Percentiles rank a stretch among this genome's conserved stretches.
Evolutionary conservation across 768 basidiomycete species (phyloP).

Genomic region (Naganishia antarctica): DNA sequence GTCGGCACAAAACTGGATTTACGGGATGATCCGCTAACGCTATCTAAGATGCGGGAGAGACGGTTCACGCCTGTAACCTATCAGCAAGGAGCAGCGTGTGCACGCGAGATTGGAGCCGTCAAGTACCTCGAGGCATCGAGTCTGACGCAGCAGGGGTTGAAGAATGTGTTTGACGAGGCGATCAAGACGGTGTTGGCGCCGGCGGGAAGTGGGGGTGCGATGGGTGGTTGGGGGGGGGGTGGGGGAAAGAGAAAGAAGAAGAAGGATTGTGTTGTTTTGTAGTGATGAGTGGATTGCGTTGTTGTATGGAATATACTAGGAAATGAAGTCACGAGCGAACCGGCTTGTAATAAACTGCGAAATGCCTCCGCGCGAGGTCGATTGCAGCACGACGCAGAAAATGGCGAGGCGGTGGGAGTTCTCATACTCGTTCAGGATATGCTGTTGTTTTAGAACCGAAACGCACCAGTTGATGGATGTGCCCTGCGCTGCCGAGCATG

Average conservation of each 20-base stretch:
- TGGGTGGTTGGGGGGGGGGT: slow-evolving; percentile 17
- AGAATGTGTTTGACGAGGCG: slow-evolving; percentile 51
- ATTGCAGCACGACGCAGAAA: no score
- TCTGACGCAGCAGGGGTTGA: slow-evolving; percentile 48
- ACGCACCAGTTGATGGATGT: no score
- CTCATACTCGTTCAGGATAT: no score
- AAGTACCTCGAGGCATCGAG: slow-evolving; percentile 52
- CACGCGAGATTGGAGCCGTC: slow-evolving; percentile 88
- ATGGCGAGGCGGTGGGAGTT: no score
- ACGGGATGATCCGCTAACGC: slow-evolving; percentile 76
- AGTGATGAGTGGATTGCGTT: neutral
- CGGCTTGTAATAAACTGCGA: no score
- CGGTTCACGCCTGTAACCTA: slow-evolving; percentile 45
- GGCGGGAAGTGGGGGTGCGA: slow-evolving; percentile 28
- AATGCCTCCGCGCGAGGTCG: no score
- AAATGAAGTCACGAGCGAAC: no score
- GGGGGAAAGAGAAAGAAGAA: slow-evolving; percentile 42
- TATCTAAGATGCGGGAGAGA: slow-evolving; percentile 49
- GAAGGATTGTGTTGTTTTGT: slow-evolving; percentile 51
- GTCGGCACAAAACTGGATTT: slow-evolving; percentile 93
- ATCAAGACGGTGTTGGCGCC: slow-evolving; percentile 67
- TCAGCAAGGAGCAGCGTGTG: slow-evolving; percentile 68
- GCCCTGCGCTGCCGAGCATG: neutral
- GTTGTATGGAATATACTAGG: neutral
- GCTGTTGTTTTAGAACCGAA: no score